Evolutionary conservation across 1,284 basidiomycete genomes (phyloP), one percentile per base, ranked within the genome.

Genomic region (Cryptococcus sp.): DNA sequence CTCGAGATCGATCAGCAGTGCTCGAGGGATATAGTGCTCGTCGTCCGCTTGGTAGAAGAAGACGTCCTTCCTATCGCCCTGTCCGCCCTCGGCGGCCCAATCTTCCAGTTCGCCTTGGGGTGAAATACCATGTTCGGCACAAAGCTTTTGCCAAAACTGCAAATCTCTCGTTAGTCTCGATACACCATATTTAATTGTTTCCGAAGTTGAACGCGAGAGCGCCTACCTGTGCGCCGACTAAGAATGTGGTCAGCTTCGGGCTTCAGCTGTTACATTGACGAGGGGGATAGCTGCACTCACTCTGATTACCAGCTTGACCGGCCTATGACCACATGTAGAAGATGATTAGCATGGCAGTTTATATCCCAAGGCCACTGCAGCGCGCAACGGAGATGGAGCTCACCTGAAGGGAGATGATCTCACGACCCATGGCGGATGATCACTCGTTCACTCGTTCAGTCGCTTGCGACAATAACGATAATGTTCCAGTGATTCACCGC

Each of bases 1-100:
- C 76, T 99, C 96, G n/a, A 97, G 84, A 80, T 99, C 96, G 57
- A 99, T 88, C 23, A 99, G 84, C 62, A 99, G 95, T 4, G 96
- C 92, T 55, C 96, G 85, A 10, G 96, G 96, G 67, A 99, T 94
- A 78, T 99, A 99, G 74, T 98, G 95, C 76, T 99, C 96, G 75
- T 99, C 96, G 77, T 99, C 96, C 13, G 96, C 96, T 78, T 99
- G 96, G 78, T 99, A 99, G 81, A 99, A 99, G 81, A 99, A 99
- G 45, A 98, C 95, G 79, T 99, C 96, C 74, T 99, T 99, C 68
- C 96, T 84, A 79, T 99, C 96, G 4, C 91, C 90, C 59, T 73
- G 74, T n/a, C 69, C 70, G 31, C 90, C 90, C 70, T 94, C 92
- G 3, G 89, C 90, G 3, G 92, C 92, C 90, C 90, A 94, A 65